phyloP scores from a whole-genome alignment of 176 grass and related monocot genomes.

The Guadua angustifolia region DNA sequence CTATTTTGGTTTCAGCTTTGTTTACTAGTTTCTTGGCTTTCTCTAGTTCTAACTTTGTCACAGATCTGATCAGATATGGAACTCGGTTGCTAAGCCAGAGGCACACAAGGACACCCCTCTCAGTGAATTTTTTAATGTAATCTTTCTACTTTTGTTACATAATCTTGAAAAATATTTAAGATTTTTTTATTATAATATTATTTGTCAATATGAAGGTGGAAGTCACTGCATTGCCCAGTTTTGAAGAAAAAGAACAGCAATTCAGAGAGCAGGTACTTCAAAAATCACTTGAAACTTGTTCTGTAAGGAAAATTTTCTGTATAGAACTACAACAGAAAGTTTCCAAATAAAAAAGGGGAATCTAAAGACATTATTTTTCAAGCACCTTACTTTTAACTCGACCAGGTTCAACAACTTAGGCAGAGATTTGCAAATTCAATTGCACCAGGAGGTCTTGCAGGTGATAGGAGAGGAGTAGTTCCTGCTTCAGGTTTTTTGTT shows the following conservation, averaged over 20 bases:
- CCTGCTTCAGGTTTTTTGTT: conserved; percentile 97
- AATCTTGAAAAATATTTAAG: conserved; percentile 24
- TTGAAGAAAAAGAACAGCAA: conserved; percentile 98
- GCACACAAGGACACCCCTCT: conserved; percentile 91
- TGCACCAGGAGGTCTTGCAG: conserved; percentile 91
- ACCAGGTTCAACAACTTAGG: conserved; percentile 89
- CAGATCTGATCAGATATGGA: conserved; percentile 87
- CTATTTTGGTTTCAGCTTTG: conserved; percentile 25
- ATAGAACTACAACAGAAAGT: not conserved
- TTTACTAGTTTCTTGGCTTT: conserved; percentile 34
- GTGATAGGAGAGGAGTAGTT: conserved; percentile 93
- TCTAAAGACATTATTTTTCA: conserved; percentile 27
- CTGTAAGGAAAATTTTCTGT: not conserved
- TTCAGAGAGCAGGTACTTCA: conserved; percentile 79
- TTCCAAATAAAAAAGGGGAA: not conserved
- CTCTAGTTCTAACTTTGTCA: conserved; percentile 39
- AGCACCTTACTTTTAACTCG: conserved; percentile 46
- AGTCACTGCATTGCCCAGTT: conserved; percentile 90
- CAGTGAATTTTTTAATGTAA: conserved; percentile 92
- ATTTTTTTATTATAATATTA: conserved; percentile 18
- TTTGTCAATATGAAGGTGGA: conserved; percentile 70
- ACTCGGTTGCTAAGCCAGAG: conserved; percentile 83
- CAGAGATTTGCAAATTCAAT: conserved; percentile 93
- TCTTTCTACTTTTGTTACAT: conserved; percentile 5
- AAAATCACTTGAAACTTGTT: conserved; percentile 35